Conservation (phyloP, 2,329 filamentous ascomycete species). For the Ceratocystis harringtonii region DNA sequence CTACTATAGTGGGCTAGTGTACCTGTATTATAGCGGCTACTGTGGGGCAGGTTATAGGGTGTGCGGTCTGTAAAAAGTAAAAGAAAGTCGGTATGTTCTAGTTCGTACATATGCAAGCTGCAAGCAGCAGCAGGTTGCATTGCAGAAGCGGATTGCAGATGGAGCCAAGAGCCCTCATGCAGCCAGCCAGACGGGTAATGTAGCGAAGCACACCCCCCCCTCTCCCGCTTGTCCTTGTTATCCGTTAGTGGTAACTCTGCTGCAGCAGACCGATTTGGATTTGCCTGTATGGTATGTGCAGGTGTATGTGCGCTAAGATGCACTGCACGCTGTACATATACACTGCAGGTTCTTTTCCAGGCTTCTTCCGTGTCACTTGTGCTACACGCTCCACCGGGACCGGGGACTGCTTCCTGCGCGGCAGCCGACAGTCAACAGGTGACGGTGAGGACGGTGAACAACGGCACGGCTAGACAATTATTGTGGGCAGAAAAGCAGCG, state of each 20-base stretch:
- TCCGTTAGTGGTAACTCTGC: background rate
- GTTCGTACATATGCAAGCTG: background rate
- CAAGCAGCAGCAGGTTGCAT: background rate
- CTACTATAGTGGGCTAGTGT: too few relatives aligned
- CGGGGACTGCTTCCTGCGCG: background rate
- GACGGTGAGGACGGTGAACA: too few relatives aligned
- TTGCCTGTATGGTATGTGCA: background rate
- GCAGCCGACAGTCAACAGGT: too few relatives aligned
- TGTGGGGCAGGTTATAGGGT: background rate
- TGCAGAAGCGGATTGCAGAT: conserved; percentile 2
- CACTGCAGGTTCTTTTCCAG: background rate
- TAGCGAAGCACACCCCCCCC: background rate
- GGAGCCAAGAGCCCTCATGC: background rate
- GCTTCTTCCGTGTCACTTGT: background rate
- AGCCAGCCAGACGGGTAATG: background rate
- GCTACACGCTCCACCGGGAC: background rate
- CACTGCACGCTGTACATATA: background rate
- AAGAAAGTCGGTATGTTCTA: background rate
- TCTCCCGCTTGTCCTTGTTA: background rate
- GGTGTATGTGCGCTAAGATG: background rate
- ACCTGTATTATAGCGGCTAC: background rate
- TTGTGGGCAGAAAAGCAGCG: background rate
- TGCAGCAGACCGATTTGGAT: background rate
- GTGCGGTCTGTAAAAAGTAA: background rate
- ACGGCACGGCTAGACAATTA: too few relatives aligned